phyloP scores from a whole-genome alignment of 352 stramenopile species.

The Phytophthora foliorum region DNA sequence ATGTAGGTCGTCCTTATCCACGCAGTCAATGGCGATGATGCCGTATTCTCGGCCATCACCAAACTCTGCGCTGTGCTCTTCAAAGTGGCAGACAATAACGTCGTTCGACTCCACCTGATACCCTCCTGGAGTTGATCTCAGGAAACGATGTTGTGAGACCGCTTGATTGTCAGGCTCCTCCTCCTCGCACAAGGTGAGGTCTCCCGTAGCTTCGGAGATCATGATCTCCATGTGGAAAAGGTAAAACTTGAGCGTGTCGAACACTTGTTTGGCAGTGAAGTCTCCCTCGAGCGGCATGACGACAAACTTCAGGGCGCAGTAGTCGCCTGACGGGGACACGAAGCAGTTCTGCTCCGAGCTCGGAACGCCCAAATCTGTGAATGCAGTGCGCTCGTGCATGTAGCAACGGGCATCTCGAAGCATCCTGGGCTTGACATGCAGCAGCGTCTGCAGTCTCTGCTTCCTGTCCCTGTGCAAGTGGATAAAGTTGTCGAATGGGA shows the following conservation, averaged over 20 bases:
- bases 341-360: constrained; percentile 36
- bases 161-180: constrained; percentile 22
- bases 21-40: constrained; percentile 38
- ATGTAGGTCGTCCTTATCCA: constrained; percentile 51
- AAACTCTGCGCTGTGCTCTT: constrained; percentile 33
- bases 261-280: constrained; percentile 31
- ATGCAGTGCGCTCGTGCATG: constrained; percentile 37
- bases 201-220: constrained; percentile 45
- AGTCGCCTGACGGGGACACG: constrained; percentile 33
- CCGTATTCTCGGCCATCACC: constrained; percentile 32
- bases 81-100: constrained; percentile 38
- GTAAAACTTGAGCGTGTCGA: constrained; percentile 41
- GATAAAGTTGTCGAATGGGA: constrained; percentile 40
- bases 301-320: constrained; percentile 39
- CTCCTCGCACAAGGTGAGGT: constrained; percentile 43
- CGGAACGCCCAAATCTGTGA: constrained; percentile 26
- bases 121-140: constrained; percentile 36
- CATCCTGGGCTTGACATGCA: constrained; percentile 21
- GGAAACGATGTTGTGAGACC: constrained; percentile 36
- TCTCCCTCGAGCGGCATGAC: constrained; percentile 38
- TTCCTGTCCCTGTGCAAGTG: constrained; percentile 24
- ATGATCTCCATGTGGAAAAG: constrained; percentile 52
- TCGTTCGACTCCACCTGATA: constrained; percentile 46
- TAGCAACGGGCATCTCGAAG: constrained; percentile 36
- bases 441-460: constrained; percentile 23